Evolutionary conservation across 1,284 basidiomycete genomes (phyloP).

Genomic region (Caloboletus inedulis): DNA sequence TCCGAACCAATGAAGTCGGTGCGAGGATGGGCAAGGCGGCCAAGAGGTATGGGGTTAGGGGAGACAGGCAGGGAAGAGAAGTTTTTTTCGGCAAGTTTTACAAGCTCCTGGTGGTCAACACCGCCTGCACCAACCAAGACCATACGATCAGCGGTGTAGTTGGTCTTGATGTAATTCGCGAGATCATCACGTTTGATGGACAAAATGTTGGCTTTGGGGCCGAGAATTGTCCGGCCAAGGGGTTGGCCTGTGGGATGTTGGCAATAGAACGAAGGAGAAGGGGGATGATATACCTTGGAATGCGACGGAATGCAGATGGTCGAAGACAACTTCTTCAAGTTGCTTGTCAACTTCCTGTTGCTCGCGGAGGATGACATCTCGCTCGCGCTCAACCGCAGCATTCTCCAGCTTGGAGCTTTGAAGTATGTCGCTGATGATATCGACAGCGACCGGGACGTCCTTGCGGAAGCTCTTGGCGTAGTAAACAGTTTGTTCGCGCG

Average conservation of each 20-base stretch:
- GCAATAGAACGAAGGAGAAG: slow-evolving; percentile 7
- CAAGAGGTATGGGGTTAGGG: slow-evolving; percentile 84
- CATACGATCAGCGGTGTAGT: slow-evolving; percentile 99
- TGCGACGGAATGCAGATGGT: slow-evolving; percentile 95
- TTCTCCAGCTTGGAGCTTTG: slow-evolving; percentile 96
- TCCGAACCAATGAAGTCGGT: slow-evolving; percentile 92
- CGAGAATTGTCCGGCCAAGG: slow-evolving; percentile 96
- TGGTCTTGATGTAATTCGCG: slow-evolving; percentile 89
- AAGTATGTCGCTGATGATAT: slow-evolving; percentile 98
- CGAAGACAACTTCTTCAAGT: slow-evolving; percentile 97
- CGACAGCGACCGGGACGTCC: slow-evolving; percentile 89
- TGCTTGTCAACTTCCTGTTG: slow-evolving; percentile 99
- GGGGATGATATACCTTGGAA: slow-evolving; percentile 72
- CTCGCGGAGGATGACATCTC: slow-evolving; percentile 95
- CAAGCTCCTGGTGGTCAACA: slow-evolving; percentile 89
- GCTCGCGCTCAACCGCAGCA: slow-evolving; percentile 90
- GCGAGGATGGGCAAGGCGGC: slow-evolving; percentile 70
- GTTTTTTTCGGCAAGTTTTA: slow-evolving; percentile 93
- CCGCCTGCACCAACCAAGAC: slow-evolving; percentile 97
- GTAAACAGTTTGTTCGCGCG: slow-evolving; percentile 98
- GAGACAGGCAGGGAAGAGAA: slow-evolving; percentile 90
- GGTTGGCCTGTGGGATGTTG: slow-evolving; percentile 67
- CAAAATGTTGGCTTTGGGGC: slow-evolving; percentile 94
- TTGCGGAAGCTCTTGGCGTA: slow-evolving; percentile 99
- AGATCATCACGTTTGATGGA: slow-evolving; percentile 95